These are phyloP conservation scores for Rhodotorula sp. DNA, from an alignment of 1,284 basidiomycete genomes.

Conservation along the genomic window DNA sequence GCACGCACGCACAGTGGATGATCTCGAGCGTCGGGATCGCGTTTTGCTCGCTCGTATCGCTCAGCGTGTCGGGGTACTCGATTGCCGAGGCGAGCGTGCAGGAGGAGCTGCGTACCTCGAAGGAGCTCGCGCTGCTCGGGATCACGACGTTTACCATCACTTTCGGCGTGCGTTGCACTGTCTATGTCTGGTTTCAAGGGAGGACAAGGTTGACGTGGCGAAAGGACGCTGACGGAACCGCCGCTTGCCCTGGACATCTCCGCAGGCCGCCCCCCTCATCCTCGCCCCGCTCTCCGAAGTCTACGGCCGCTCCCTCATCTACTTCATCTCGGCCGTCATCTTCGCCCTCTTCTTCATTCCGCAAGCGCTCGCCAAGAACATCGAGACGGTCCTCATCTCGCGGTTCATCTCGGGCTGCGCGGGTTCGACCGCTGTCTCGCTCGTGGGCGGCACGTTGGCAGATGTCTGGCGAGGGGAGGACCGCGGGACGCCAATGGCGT, in stretches of 20 bases:
- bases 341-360: slow-evolving; percentile 66
- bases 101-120: slow-evolving; percentile 10
- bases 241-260: too few species aligned
- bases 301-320: slow-evolving; percentile 51
- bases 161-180: slow-evolving; percentile 27
- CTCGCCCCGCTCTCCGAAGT: slow-evolving; percentile 38
- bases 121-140: slow-evolving; percentile 18
- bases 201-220: not conserved
- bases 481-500: slow-evolving; percentile 62
- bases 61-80: slow-evolving; percentile 29
- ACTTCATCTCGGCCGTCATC: slow-evolving; percentile 57
- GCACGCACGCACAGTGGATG: slow-evolving; percentile 16
- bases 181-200: too few species aligned
- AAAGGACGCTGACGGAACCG: not conserved
- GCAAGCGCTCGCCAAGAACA: slow-evolving; percentile 67
- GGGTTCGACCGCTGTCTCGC: slow-evolving; percentile 61
- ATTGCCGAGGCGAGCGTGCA: slow-evolving; percentile 12
- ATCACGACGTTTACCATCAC: slow-evolving; percentile 35
- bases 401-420: slow-evolving; percentile 70
- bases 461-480: slow-evolving; percentile 51
- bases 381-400: slow-evolving; percentile 64
- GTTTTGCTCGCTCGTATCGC: slow-evolving; percentile 36
- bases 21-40: slow-evolving; percentile 30
- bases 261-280: slow-evolving; percentile 33
- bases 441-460: slow-evolving; percentile 34